Percentiles rank a stretch among this genome's conserved stretches.
Conservation (phyloP, 805 yeast species). For the Starmera dryadoides region DNA sequence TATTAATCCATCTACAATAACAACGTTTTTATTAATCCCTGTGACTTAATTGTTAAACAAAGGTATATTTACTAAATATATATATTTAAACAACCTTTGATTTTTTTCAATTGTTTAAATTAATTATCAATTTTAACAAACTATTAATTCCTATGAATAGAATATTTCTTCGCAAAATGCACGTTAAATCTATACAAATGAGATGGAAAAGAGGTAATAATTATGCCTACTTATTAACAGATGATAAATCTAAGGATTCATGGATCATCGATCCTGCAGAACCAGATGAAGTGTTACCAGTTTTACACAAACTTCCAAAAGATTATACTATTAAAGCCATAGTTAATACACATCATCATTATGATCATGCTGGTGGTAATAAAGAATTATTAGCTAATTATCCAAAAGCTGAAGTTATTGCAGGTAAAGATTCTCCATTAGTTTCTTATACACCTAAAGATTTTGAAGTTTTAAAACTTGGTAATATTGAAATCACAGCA, state of each 20-base stretch:
- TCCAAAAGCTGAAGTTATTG: conserved; percentile 60
- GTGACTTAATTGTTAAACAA: too few species aligned
- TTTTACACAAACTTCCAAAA: conserved; percentile 36
- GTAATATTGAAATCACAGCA: conserved; percentile 65
- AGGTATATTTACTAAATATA: too few species aligned
- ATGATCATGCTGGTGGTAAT: conserved; percentile 92
- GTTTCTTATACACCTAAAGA: conserved; percentile 69
- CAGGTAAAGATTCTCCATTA: conserved; percentile 73
- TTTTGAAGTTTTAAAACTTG: conserved; percentile 53
- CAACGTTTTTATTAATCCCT: too few species aligned
- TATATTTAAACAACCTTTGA: too few species aligned
- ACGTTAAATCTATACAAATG: conserved; percentile 77
- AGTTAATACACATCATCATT: conserved; percentile 94
- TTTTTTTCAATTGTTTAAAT: too few species aligned
- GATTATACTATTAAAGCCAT: conserved; percentile 56
- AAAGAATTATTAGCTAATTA: conserved; percentile 22
- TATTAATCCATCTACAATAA: too few species aligned
- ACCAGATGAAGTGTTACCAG: conserved; percentile 61
- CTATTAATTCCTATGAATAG: neutral
- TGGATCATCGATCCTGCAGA: conserved; percentile 93
- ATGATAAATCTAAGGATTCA: conserved; percentile 54
- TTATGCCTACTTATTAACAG: conserved; percentile 73
- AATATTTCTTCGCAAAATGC: conserved; percentile 51
- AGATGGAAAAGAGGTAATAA: conserved; percentile 94
- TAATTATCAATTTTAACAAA: too few species aligned